These are phyloP conservation scores for Quercus parvula DNA, from an alignment of 306 rosid genomes.

Conservation along the genomic window DNA sequence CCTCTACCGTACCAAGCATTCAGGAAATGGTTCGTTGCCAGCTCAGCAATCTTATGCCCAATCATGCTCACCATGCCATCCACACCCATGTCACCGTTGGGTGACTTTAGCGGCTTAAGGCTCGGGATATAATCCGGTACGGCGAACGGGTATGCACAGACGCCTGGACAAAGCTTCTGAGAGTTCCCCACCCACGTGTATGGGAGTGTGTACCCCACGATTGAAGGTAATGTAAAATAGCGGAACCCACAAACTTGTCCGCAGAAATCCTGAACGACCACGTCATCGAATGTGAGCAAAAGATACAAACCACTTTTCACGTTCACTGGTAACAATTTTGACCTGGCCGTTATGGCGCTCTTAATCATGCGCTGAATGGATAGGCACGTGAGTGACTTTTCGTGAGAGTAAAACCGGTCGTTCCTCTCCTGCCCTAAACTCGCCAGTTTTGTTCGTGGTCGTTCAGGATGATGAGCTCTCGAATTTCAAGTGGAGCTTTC, in stretches of 20 bases:
- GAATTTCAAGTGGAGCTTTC: no score
- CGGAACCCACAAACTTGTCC: constrained; percentile 87
- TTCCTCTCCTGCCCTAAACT: constrained; percentile 68
- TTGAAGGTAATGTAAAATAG: constrained; percentile 81
- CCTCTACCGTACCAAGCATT: constrained; percentile 70
- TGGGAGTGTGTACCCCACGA: constrained; percentile 82
- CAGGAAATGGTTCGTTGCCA: constrained; percentile 73
- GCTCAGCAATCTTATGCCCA: constrained; percentile 85
- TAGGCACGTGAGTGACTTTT: constrained; percentile 61
- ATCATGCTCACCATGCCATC: constrained; percentile 98
- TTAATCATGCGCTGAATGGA: constrained; percentile 79
- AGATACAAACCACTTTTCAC: constrained; percentile 65
- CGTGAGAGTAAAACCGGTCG: constrained; percentile 82
- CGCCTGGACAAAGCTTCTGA: constrained; percentile 62
- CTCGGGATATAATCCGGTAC: constrained; percentile 60
- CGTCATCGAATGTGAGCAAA: constrained; percentile 66
- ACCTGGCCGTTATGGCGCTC: constrained; percentile 53
- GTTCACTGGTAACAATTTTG: constrained; percentile 59
- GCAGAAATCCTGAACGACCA: constrained; percentile 85
- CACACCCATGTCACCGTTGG: constrained; percentile 82
- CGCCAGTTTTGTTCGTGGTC: constrained; percentile 78
- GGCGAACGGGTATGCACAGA: constrained; percentile 84
- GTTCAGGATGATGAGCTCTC: no score
- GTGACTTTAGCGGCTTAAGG: constrained; percentile 65
- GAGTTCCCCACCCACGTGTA: constrained; percentile 95